A percentile compares a stretch with the other conserved stretches of the same genome.
These are phyloP conservation scores for Lippia alba DNA, from an alignment of 305 asterid genomes.

Conservation along the genomic window DNA sequence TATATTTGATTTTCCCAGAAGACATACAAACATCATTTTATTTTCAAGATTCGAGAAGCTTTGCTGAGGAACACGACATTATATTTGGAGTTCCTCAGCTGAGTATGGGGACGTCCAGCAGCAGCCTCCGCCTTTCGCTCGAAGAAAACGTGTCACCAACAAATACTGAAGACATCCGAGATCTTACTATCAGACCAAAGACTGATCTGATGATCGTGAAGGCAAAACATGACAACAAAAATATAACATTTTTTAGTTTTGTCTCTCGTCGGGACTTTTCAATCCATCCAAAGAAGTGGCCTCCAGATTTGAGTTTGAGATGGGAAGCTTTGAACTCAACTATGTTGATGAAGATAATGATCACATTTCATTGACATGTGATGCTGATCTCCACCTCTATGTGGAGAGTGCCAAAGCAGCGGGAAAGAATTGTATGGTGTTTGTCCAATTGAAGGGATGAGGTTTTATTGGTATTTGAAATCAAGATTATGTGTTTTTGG, in stretches of 20 bases:
- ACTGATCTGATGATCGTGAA: slow-evolving; percentile 5
- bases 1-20: slow-evolving; percentile 90
- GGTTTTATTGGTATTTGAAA: too few relatives aligned
- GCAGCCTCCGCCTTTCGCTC: not conserved
- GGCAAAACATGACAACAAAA: slow-evolving; percentile 20
- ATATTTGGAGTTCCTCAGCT: slow-evolving; percentile 36
- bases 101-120: not conserved
- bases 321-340: slow-evolving; percentile 28
- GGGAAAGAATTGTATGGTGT: slow-evolving; percentile 18
- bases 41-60: slow-evolving; percentile 66
- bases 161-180: not conserved
- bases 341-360: slow-evolving; percentile 34
- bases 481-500: too few relatives aligned
- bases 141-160: not conserved
- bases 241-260: slow-evolving; percentile 28
- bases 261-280: slow-evolving; percentile 3
- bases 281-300: slow-evolving; percentile 22
- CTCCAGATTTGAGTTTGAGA: not conserved
- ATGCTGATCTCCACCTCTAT: slow-evolving; percentile 26
- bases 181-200: not conserved
- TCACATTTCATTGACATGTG: slow-evolving; percentile 27
- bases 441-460: slow-evolving; percentile 6
- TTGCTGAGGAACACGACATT: slow-evolving; percentile 64
- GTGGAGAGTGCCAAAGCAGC: not conserved
- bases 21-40: slow-evolving; percentile 94